phyloP scores from a whole-genome alignment of 305 asterid genomes.

The Plantago rigida region DNA sequence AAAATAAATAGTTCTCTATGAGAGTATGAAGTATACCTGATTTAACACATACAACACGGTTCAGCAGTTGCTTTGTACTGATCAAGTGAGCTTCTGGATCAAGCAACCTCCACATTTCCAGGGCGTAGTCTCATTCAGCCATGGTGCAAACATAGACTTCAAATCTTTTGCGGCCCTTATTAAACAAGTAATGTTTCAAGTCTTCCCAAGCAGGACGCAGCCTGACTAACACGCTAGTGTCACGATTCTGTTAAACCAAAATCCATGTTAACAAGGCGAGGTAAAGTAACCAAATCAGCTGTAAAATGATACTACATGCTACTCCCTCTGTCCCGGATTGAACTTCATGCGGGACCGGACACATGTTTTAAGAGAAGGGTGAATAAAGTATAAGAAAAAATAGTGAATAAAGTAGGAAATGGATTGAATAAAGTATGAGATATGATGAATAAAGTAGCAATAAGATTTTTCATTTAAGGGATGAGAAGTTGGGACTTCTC shows the following conservation, averaged over 20 bases:
- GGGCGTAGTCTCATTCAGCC: constrained; percentile 98
- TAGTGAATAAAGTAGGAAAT: no score
- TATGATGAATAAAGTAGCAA: no score
- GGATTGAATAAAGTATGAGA: no score
- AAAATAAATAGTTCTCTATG: no score
- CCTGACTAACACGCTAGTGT: constrained; percentile 90
- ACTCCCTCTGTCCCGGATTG: no score
- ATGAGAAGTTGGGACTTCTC: no score
- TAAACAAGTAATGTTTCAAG: constrained; percentile 70
- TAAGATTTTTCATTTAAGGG: no score
- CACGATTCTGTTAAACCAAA: constrained; percentile 62
- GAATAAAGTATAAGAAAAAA: no score
- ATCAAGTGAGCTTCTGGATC: constrained; percentile 79
- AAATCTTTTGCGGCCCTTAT: constrained; percentile 92
- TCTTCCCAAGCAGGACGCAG: constrained; percentile 99
- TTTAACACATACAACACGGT: constrained; percentile 87
- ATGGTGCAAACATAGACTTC: constrained; percentile 93
- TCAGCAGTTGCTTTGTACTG: constrained; percentile 52
- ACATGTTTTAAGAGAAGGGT: no score
- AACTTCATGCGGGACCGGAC: no score
- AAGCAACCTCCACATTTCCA: constrained; percentile 97
- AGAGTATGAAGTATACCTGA: constrained; percentile 40
- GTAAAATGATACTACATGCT: background rate
- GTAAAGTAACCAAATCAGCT: constrained; percentile 19
- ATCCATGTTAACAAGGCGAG: constrained; percentile 27